A percentile compares a stretch with the other conserved stretches of the same genome.
Evolutionary conservation across 805 yeast species (phyloP).

Genomic region (Saccharomyces jurei): DNA sequence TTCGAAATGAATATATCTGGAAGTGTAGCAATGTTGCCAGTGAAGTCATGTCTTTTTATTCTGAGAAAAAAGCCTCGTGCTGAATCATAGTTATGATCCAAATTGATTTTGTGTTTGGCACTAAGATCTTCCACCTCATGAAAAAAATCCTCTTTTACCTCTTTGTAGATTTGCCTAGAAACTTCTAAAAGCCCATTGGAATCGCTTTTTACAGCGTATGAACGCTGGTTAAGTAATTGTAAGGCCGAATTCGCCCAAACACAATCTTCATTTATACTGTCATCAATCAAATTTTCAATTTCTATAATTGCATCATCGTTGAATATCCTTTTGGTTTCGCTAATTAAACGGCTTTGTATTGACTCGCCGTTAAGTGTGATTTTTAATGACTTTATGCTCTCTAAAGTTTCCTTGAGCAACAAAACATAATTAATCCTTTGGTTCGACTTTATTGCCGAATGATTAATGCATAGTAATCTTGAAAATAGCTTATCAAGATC

Average conservation of each 20-base stretch:
- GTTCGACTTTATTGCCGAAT: constrained; percentile 20
- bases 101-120: constrained; percentile 14
- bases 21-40: constrained; percentile 10
- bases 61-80: constrained; percentile 35
- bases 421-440: constrained; percentile 37
- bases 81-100: constrained; percentile 32
- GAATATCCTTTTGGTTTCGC: constrained; percentile 28
- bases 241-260: constrained; percentile 34
- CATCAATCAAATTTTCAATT: constrained; percentile 24
- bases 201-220: constrained; percentile 39
- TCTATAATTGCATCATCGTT: constrained; percentile 16
- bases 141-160: constrained; percentile 32
- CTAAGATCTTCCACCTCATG: constrained; percentile 21
- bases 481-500: constrained; percentile 39
- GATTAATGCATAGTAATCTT: constrained; percentile 26
- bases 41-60: constrained; percentile 16
- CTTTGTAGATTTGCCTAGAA: constrained; percentile 36
- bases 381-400: neutral
- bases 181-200: constrained; percentile 39
- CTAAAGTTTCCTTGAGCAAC: constrained; percentile 33
- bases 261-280: constrained; percentile 36
- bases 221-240: constrained; percentile 37
- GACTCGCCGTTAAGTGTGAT: constrained; percentile 8
- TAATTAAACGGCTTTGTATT: constrained; percentile 14
- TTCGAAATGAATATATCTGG: constrained; percentile 33